Evolutionary conservation across 805 yeast species (phyloP).

Genomic region (Pichia eremophila): DNA sequence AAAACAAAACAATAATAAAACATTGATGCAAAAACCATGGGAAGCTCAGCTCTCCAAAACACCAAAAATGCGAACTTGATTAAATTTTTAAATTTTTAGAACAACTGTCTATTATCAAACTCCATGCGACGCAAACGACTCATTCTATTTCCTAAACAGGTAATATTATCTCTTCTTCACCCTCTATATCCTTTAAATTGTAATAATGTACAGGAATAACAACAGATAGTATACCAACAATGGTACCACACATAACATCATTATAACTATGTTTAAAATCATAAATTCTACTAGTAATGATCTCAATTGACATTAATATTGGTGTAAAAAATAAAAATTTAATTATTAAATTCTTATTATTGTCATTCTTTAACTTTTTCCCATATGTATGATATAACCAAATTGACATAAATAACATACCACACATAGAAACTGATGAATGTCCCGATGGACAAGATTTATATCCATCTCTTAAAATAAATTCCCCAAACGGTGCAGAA

Average conservation of each 20-base stretch:
- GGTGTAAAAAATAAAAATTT: constrained; percentile 32
- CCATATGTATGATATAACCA: constrained; percentile 24
- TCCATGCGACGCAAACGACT: not conserved
- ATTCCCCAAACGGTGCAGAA: constrained; percentile 26
- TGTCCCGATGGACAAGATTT: constrained; percentile 80
- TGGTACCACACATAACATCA: constrained; percentile 66
- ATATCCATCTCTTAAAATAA: constrained; percentile 47
- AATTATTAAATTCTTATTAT: not conserved
- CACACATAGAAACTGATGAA: constrained; percentile 60
- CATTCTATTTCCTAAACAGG: not conserved
- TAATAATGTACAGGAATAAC: not conserved
- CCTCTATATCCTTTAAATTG: constrained; percentile 3
- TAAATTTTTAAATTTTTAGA: too few relatives aligned
- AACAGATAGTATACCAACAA: constrained; percentile 5
- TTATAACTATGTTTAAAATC: constrained; percentile 88
- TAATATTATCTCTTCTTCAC: not conserved
- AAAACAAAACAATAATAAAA: too few relatives aligned
- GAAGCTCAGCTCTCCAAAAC: not conserved
- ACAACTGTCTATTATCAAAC: too few relatives aligned
- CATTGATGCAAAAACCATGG: too few relatives aligned
- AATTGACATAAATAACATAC: constrained; percentile 48
- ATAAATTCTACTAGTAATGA: constrained; percentile 53
- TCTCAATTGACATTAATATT: constrained; percentile 8
- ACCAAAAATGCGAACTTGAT: not conserved
- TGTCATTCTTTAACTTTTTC: not conserved